Base-by-base conservation (phyloP, 2,329 filamentous ascomycete species). In the Rasamsonia emersonii region DNA sequence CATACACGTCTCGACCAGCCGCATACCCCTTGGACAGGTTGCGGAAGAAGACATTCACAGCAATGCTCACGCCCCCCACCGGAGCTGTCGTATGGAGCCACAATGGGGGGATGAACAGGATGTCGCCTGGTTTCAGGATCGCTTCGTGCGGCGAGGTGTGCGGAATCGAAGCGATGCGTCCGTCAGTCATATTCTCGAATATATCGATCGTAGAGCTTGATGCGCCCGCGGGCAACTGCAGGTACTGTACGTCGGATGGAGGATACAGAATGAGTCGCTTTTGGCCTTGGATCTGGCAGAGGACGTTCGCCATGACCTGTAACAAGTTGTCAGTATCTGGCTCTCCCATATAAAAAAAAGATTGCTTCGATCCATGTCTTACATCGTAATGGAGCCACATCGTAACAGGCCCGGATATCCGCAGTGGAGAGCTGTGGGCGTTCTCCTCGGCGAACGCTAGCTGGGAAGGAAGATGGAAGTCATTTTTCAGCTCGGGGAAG, bases 361-460 rank as follows among this genome's bases (percentile, higher is more conserved):
- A n/a, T n/a, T n/a, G n/a, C n/a, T n/a, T n/a, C 24, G 5, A 56
- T 68, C 59, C 11, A 29, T 34, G 10, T 44, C 53, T 49, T 39
- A 81, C 78, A 59, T 93, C 84, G 62, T 91, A 93, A 57, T 93
- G 85, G 18, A 93, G 67, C 86, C 88, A 94, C 74, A 94, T 83
- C 24, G 78, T 81, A 8, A 89, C 82, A 2, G 75, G 75, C 1
- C 84, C 84, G 3, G 82, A 89, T 38, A 93, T 77, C 13, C 86
- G 73, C 15, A 93, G 60, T 0, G 86, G 79, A 3, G 83, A 88
- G 53, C 81, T 89, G 51, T 93, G 86, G 3, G 73, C 57, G 39
- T 76, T 75, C n/a, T 77, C 62, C 4, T 50, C 51, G 3, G 84
- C 75, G 19, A 71, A 61, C 0, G 56, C 55, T 7, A 93, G 62